Base-by-base conservation (phyloP, 345 rosid genomes). In the Dipteronia dyeriana region DNA sequence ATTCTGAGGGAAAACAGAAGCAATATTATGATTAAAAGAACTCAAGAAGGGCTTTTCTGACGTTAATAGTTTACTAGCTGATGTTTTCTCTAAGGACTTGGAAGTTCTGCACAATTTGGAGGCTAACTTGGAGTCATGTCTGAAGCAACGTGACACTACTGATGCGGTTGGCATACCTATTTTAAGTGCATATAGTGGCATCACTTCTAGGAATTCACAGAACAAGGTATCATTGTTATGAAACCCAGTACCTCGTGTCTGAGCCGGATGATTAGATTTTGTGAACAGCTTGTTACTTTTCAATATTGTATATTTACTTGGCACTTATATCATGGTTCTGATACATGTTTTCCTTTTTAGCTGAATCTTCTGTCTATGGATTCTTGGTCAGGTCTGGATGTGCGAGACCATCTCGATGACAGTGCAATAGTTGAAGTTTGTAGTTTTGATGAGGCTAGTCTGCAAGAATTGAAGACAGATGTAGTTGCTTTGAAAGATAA, bases 41-140 rank as follows among this genome's bases (percentile, higher is more conserved):
- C 89, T 96, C 66, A 76, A 73, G 87, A 80, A 85, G 79, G 78
- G 81, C 13, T 82, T 91, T 61, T 66, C 82, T 76, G 86, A 89
- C 72, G 73, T 91, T 74, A 78, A 75, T 75, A 78, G 74, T 77
- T 76, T 82, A 63, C 63, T 89, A 34, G 79, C 85, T 67, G 85
- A 84, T 87, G 81, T 88, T 82, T 82, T 90, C 73, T 81, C 86
- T 17, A 80, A 84, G 86, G 91, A 93, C 79, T 75, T 83, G 79
- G 89, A 88, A 79, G 86, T 88, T 80, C 82, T 93, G 84, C 86
- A 81, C 79, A 83, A 86, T 80, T 80, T 95, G 80, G 90, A 88
- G 84, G 83, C 71, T 74, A 83, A 79, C 38, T 76, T 91, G 78
- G 85, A 82, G 56, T 87, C 86, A 80, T 84, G 80, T 79, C 79